Evolutionary conservation across 148 eudicot species (phyloP).

Genomic region (Polygonum maritimum): DNA sequence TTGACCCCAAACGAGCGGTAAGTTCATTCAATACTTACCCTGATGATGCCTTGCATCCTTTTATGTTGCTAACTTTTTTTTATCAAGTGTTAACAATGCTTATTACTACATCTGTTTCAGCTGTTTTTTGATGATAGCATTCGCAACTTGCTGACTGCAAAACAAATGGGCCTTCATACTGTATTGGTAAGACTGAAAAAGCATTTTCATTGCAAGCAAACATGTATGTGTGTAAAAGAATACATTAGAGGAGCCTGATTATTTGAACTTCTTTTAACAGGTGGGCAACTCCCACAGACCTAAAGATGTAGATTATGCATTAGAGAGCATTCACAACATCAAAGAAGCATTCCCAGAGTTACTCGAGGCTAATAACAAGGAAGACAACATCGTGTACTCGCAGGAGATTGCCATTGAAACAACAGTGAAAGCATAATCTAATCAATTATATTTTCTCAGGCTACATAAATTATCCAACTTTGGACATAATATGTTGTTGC

Average conservation of each 20-base stretch:
- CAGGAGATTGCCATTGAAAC: conserved; percentile 34
- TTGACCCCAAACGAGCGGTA: conserved; percentile 69
- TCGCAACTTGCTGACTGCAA: conserved; percentile 67
- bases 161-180: conserved; percentile 54
- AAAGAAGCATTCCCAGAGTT: conserved; percentile 86
- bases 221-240: neutral
- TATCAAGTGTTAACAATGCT: neutral
- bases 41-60: neutral
- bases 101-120: conserved; percentile 26
- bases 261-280: conserved; percentile 18
- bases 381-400: conserved; percentile 32
- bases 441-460: no score
- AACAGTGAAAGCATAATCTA: conserved; percentile 9
- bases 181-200: conserved; percentile 50
- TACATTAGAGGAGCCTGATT: neutral
- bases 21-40: conserved; percentile 9
- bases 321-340: conserved; percentile 89
- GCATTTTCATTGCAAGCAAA: neutral
- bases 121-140: conserved; percentile 84
- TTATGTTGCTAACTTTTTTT: neutral
- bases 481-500: neutral
- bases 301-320: conserved; percentile 59
- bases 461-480: no score
- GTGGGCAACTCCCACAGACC: conserved; percentile 60
- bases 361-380: conserved; percentile 39